These are phyloP conservation scores for Zymoseptoria passerinii DNA, from an alignment of 2,329 filamentous ascomycete genomes.

Conservation along the genomic window DNA sequence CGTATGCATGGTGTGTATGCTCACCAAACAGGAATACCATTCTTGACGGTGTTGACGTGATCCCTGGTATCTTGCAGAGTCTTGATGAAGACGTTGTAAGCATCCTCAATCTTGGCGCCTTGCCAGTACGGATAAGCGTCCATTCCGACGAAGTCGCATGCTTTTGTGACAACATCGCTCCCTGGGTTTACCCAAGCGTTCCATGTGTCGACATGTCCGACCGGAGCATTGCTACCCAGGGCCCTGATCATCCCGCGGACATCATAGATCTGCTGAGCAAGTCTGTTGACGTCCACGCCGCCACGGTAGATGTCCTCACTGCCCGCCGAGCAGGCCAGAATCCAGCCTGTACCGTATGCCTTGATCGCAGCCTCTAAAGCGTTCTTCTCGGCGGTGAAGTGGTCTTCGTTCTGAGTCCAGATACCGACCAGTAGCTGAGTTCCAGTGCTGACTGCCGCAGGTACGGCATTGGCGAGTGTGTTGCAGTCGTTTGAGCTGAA, in stretches of 20 bases:
- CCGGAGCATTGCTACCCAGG: slow-evolving; percentile 39
- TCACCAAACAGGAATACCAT: slow-evolving; percentile 14
- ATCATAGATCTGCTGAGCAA: slow-evolving; percentile 43
- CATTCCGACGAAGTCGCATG: slow-evolving; percentile 56
- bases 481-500: slow-evolving; percentile 56
- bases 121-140: slow-evolving; percentile 63
- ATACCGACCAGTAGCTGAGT: slow-evolving; percentile 56
- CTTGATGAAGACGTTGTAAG: slow-evolving; percentile 46
- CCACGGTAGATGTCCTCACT: slow-evolving; percentile 60
- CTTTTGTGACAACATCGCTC: slow-evolving; percentile 53
- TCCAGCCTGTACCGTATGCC: slow-evolving; percentile 49
- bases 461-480: slow-evolving; percentile 41
- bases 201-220: slow-evolving; percentile 59
- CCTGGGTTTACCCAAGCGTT: slow-evolving; percentile 43
- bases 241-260: slow-evolving; percentile 46
- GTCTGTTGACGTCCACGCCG: slow-evolving; percentile 34
- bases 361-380: slow-evolving; percentile 51
- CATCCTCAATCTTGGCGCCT: slow-evolving; percentile 49
- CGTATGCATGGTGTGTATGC: background rate
- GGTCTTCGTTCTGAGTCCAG: slow-evolving; percentile 45
- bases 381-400: slow-evolving; percentile 52
- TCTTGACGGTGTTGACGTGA: slow-evolving; percentile 35
- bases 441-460: slow-evolving; percentile 53
- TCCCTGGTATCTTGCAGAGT: slow-evolving; percentile 30
- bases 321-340: slow-evolving; percentile 58